These are phyloP conservation scores for Argentina anserina DNA, from an alignment of 306 rosid species.

Conservation along the genomic window DNA sequence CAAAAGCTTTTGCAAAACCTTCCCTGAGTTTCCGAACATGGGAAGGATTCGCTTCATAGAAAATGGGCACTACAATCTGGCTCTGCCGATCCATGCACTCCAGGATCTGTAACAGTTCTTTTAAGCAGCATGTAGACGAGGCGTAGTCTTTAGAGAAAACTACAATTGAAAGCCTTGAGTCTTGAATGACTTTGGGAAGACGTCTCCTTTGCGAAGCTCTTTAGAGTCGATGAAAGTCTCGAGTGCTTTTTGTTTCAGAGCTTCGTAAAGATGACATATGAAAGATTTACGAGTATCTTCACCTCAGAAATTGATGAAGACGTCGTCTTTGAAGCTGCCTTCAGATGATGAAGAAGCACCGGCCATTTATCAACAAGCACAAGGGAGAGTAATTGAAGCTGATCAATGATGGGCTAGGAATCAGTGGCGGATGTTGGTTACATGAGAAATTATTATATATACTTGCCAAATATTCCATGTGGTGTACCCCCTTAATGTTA, in stretches of 20 bases:
- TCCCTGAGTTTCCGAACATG: not conserved
- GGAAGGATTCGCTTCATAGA: not conserved
- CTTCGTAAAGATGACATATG: not conserved
- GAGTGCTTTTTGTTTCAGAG: not conserved
- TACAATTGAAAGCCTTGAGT: not conserved
- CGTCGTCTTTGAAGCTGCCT: not conserved
- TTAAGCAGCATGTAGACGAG: constrained; percentile 7
- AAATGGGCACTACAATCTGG: not conserved
- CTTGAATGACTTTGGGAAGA: not conserved
- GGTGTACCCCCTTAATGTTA: too few relatives aligned
- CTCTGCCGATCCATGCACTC: not conserved
- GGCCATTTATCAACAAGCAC: not conserved
- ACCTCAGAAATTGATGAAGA: constrained; percentile 5
- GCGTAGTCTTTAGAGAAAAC: constrained; percentile 6
- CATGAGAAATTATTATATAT: too few relatives aligned
- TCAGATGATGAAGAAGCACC: not conserved
- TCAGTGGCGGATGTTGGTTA: too few relatives aligned
- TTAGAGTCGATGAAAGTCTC: not conserved
- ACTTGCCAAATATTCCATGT: too few relatives aligned
- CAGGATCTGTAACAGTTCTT: not conserved
- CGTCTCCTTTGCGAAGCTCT: not conserved
- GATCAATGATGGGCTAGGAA: too few relatives aligned
- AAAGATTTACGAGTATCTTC: not conserved
- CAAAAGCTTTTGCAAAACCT: not conserved
- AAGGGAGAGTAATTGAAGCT: too few relatives aligned